Evolutionary conservation across 495 filamentous ascomycete species (phyloP).

Genomic region (Aspergillus taichungensis): DNA sequence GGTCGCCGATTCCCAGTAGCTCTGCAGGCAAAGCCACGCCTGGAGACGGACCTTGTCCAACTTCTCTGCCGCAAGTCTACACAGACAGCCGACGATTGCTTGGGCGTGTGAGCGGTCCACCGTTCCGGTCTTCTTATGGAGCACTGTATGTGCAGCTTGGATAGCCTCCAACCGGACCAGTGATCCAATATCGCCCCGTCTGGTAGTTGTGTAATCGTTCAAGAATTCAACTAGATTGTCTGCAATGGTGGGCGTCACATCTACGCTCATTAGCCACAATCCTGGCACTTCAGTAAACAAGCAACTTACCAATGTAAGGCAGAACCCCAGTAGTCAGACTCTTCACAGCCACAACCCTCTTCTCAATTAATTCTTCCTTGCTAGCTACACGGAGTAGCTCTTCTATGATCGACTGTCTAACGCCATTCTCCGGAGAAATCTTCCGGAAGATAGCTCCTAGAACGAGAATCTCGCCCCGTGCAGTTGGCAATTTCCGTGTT

Average conservation of each 20-base stretch:
- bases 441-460: slow-evolving; percentile 33
- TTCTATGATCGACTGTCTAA: slow-evolving; percentile 20
- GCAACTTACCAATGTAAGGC: slow-evolving; percentile 29
- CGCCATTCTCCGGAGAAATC: slow-evolving; percentile 12
- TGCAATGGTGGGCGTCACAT: slow-evolving; percentile 16
- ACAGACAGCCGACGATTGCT: slow-evolving; percentile 37
- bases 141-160: slow-evolving; percentile 40
- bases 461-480: slow-evolving; percentile 37
- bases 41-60: slow-evolving; percentile 74
- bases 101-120: slow-evolving; percentile 14
- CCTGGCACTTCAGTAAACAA: background rate
- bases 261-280: slow-evolving; percentile 16
- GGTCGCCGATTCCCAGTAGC: slow-evolving; percentile 26
- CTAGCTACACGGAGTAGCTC: slow-evolving; percentile 29
- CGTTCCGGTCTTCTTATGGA: slow-evolving; percentile 13
- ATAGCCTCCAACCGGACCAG: slow-evolving; percentile 72
- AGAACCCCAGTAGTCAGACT: slow-evolving; percentile 45
- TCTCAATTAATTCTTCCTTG: slow-evolving; percentile 46
- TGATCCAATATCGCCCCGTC: slow-evolving; percentile 82
- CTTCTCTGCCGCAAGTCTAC: slow-evolving; percentile 73
- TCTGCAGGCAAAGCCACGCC: slow-evolving; percentile 46
- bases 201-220: slow-evolving; percentile 82
- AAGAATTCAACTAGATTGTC: slow-evolving; percentile 42
- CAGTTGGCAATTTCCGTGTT: slow-evolving; percentile 31
- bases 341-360: slow-evolving; percentile 49